Evolutionary conservation across 1,284 basidiomycete species (phyloP).

Genomic region (Puccinia coronata): DNA sequence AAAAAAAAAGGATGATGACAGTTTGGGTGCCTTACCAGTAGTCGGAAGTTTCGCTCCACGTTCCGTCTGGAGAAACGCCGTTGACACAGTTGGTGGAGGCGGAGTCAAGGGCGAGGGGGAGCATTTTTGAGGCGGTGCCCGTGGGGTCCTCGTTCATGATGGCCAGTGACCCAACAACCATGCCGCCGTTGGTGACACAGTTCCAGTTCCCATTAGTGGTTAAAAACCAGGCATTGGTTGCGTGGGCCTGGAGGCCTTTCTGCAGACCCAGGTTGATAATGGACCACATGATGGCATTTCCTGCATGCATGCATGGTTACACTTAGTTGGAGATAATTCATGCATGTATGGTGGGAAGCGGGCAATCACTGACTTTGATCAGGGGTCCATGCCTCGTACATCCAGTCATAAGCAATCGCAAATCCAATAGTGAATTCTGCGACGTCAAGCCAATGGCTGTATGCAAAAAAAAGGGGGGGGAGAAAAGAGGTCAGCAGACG

Average conservation of each 20-base stretch:
- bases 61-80: slow-evolving; percentile 71
- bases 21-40: slow-evolving; percentile 67
- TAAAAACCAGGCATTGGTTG: slow-evolving; percentile 59
- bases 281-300: slow-evolving; percentile 69
- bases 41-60: slow-evolving; percentile 93
- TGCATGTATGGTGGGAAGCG: neutral
- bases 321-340: neutral
- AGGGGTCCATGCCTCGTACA: slow-evolving; percentile 79
- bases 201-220: slow-evolving; percentile 83
- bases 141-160: slow-evolving; percentile 82
- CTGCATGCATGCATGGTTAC: slow-evolving; percentile 50
- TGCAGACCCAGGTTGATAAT: slow-evolving; percentile 65
- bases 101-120: slow-evolving; percentile 71
- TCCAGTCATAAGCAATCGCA: slow-evolving; percentile 90
- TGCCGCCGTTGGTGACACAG: slow-evolving; percentile 90
- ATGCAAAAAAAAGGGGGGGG: no score
- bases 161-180: slow-evolving; percentile 85
- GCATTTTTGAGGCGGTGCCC: slow-evolving; percentile 69
- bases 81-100: slow-evolving; percentile 77
- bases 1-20: slow-evolving; percentile 6
- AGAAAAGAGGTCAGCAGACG: slow-evolving; percentile 66
- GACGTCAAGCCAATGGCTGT: slow-evolving; percentile 84
- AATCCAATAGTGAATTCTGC: slow-evolving; percentile 85
- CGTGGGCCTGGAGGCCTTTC: slow-evolving; percentile 54
- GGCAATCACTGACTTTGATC: slow-evolving; percentile 17